Base-by-base conservation (phyloP, 345 rosid species). In the Excoecaria cochinchinensis region DNA sequence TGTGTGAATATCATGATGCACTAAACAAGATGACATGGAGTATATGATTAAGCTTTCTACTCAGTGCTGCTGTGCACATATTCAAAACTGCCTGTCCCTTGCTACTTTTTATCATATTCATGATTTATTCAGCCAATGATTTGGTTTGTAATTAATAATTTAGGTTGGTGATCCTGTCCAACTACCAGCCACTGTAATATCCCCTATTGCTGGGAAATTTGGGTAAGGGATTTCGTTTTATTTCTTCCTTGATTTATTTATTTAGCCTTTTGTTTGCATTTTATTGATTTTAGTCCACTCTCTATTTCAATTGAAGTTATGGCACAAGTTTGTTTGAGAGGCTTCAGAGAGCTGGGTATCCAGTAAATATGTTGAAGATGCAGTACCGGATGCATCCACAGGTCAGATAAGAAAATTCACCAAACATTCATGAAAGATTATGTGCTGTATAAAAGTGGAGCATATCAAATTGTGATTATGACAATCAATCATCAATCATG, bases 331-430 rank as follows among this genome's bases (percentile, higher is more conserved):
- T 95, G 90, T 95, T 95, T 78, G 88, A 93, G 88, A 90, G 99
- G 85, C 89, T 95, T 75, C 98, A 95, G 81, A 91, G 82, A 78
- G 99, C 97, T 77, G 99, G 98, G 70, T 93, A 92, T 80, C 99
- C 98, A 11, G 97, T 95, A 47, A 84, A 86, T 55, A 93, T 95
- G 99, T 89, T 95, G 83, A 95, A 88, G 86, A 85, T 92, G 53
- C 98, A 91, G 77, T 95, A 95, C 76, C 87, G 98, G 48, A 95
- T 95, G 99, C 99, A 93, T 88, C 99, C 98, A 42, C 90, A 90
- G 98, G 98, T 95, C 79, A 75, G 83, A 39, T 79, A 52, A 59
- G 67, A 24, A 68, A 24, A 13, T 55, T 51, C 9, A 21, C 8
- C 16, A 57, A 10, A 31, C 55, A 44, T 31, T 53, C 15, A 38